Base-by-base conservation (phyloP, 1,284 basidiomycete genomes). In the Ceratobasidium theobromae region DNA sequence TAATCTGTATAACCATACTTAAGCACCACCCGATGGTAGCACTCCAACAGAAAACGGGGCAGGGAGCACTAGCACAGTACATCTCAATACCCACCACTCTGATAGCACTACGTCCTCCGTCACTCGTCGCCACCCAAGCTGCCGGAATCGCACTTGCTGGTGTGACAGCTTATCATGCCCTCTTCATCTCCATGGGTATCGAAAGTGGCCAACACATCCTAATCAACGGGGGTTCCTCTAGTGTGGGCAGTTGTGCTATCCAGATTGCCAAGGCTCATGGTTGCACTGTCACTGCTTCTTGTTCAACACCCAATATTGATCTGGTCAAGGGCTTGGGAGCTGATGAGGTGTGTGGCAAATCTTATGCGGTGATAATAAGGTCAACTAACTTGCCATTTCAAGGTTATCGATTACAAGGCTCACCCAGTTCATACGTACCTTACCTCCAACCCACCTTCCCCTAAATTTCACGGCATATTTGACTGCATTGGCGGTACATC, bases 221-320 rank as follows among this genome's bases (percentile, higher is more conserved):
- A 68, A 77, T 90, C 68, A 84, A 87, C 49, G 88, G 88, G 0
- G 88, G 86, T 0, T 84, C 82, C 18, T 82, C 85, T 1, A 76
- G 82, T 1, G 86, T 88, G 0, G 89, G 88, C 0, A 78, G 79
- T 27, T 80, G 81, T 67, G 86, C 83, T 0, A 83, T 88, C 43
- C 86, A 89, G 71, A 76, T 89, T 28, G 85, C 86, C 1, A 86
- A 86, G 68, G 77, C 80, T 1, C 77, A 79, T 67, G 84, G 84
- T 0, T 79, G 82, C 43, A 80, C 73, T 9, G 85, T 89, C 0
- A 78, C 82, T 8, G 80, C 81, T 0, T 82, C 80, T 1, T 85
- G 84, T 12, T 86, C 84, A 0, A 75, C 72, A 0, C 80, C 76
- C 69, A 88, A 88, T 66, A 75, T 76, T 21, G 76, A 77, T 0